Evolutionary conservation across 495 filamentous ascomycete genomes (phyloP), one percentile per base, ranked within the genome.

Genomic region (Lophiostoma macrostomum): DNA sequence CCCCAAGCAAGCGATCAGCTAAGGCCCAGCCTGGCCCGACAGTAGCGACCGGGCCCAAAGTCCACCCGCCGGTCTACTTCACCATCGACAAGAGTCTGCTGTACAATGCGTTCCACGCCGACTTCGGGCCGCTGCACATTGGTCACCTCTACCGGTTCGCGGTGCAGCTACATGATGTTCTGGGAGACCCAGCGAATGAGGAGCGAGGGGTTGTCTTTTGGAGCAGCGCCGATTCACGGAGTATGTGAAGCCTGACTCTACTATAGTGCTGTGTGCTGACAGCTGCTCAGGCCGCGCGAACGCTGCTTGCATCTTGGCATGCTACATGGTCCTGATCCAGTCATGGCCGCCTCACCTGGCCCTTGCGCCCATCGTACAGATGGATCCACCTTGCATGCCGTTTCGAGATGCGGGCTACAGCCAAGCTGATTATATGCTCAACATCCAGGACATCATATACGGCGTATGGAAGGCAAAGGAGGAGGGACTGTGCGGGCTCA

Each of bases 401-500:
- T 99, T 99, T 78, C 80, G 93, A 37, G 93, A 99, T 71, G 93
- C 93, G 56, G 93, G 93, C 31, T 99, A 97, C 72, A 96, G 93
- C 64, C 93, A 99, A 70, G 93, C 93, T 35, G 93, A 99, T 69
- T 99, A 94, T 66, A 80, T 87, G 31, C 75, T 99, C 53, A 95
- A 84, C 41, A 86, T 97, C 32, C 93, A 99, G 70, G 93, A 99
- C 65, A 83, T 99, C 8, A 90, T 99, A 0, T 99, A 99, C 64
- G 93, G 93, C 32, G 88, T 99, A 12, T 99, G 94, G 94, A 94
- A 86, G 65, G 94, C 94, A 2, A 99, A 99, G 70, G 91, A 97
- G 68, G 85, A 95, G 69, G 83, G 84, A 1, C 78, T 95, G 62
- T 91, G 89, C 61, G 85, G 85, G 24, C 71, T 99, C 47, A 85